phyloP scores from a whole-genome alignment of 805 yeast species.

The Isabelozyma pseudorhagii region DNA sequence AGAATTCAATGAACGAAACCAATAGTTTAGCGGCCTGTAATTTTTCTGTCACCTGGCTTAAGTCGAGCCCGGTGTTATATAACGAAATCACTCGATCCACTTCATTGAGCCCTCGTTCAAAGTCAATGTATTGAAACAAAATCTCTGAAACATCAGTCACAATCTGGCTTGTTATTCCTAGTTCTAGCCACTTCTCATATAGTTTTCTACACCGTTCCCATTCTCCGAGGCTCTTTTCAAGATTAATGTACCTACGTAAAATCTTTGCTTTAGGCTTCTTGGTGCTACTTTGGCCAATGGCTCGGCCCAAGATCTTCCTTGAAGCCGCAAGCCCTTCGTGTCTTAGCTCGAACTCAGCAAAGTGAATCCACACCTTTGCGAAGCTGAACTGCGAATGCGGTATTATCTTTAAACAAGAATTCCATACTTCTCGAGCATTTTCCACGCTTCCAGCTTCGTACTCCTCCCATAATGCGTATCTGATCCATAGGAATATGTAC shows the following conservation, averaged over 20 bases:
- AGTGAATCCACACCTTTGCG: slow-evolving; percentile 70
- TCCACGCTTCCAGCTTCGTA: slow-evolving; percentile 38
- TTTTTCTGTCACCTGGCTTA: slow-evolving; percentile 24
- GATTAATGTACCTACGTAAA: slow-evolving; percentile 58
- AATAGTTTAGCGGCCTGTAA: slow-evolving; percentile 19
- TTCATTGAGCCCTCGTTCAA: slow-evolving; percentile 71
- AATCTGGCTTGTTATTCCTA: slow-evolving; percentile 10
- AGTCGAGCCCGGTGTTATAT: slow-evolving; percentile 48
- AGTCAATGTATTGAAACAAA: slow-evolving; percentile 64
- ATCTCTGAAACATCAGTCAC: slow-evolving; percentile 17
- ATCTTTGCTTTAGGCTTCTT: slow-evolving; percentile 55
- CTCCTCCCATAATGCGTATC: slow-evolving; percentile 64
- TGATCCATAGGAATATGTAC: slow-evolving; percentile 69
- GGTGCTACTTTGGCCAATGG: slow-evolving; percentile 52
- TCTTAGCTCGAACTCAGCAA: slow-evolving; percentile 72
- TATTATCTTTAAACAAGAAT: slow-evolving; percentile 43
- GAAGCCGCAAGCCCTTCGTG: slow-evolving; percentile 46
- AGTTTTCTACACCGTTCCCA: slow-evolving; percentile 76
- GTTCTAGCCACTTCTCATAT: slow-evolving; percentile 63
- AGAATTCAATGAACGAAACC: slow-evolving; percentile 49
- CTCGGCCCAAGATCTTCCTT: slow-evolving; percentile 66
- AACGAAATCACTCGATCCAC: slow-evolving; percentile 63
- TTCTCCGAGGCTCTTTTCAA: slow-evolving; percentile 70
- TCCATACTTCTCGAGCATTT: slow-evolving; percentile 50
- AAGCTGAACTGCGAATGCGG: slow-evolving; percentile 66